phyloP scores from a whole-genome alignment of 2,329 filamentous ascomycete genomes.

The Xylaria sp. region DNA sequence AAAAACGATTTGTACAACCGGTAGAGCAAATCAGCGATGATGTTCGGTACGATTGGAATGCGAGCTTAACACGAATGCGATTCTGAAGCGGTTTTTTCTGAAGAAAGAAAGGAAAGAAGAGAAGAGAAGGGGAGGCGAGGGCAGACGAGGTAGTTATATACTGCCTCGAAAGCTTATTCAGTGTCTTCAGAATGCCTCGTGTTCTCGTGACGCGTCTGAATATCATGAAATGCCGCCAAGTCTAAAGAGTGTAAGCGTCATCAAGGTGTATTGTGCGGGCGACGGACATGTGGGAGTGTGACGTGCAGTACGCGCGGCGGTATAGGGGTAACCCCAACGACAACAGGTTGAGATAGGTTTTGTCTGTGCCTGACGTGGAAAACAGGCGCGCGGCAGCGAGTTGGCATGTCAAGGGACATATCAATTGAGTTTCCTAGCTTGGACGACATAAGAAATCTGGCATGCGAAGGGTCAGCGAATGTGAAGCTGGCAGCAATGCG shows the following conservation, averaged over 20 bases:
- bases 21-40: no score
- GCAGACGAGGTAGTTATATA: no score
- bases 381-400: neutral
- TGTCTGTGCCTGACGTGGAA: neutral
- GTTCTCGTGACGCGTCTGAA: no score
- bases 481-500: constrained; percentile 18
- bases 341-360: constrained; percentile 6
- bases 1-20: no score
- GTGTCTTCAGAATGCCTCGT: no score
- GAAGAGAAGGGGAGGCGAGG: neutral
- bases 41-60: no score
- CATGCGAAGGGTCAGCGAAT: neutral
- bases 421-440: neutral
- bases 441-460: neutral
- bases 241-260: no score
- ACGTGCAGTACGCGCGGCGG: neutral
- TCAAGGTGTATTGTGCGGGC: no score
- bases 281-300: no score
- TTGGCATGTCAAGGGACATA: neutral
- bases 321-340: neutral
- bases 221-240: no score
- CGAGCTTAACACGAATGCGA: no score
- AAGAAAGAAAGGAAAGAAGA: neutral
- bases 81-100: neutral
- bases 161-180: no score